A percentile compares a stretch with the other conserved stretches of the same genome.
These are phyloP conservation scores for Rhododendron griersonianum DNA, from an alignment of 148 eudicot species.

Conservation along the genomic window DNA sequence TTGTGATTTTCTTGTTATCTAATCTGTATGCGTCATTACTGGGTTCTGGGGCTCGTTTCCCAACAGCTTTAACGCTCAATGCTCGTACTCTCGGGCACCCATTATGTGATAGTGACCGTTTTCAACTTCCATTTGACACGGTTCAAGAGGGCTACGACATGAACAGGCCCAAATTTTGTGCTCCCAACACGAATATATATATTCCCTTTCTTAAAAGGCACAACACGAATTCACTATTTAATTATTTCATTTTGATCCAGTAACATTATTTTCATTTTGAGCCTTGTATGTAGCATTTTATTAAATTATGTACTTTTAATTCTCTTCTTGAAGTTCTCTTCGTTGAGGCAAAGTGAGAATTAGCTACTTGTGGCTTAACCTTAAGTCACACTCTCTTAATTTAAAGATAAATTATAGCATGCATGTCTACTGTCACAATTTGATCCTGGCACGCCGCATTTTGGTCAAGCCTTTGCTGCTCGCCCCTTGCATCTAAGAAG, in stretches of 20 bases:
- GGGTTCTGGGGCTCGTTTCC: too few species aligned
- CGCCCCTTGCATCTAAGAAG: background rate
- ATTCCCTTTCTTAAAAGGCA: background rate
- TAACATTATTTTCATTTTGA: background rate
- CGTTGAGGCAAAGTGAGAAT: background rate
- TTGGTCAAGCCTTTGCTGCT: background rate
- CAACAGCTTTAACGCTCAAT: too few species aligned
- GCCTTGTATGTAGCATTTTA: background rate
- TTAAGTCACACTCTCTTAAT: background rate
- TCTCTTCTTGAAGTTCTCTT: background rate
- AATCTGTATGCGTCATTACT: too few species aligned
- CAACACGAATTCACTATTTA: background rate
- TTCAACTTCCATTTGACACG: too few species aligned
- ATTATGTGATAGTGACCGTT: too few species aligned
- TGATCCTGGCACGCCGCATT: background rate
- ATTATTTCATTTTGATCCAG: background rate
- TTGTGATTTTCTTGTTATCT: too few species aligned
- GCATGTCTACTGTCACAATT: background rate
- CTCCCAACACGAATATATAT: too few species aligned
- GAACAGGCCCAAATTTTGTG: too few species aligned
- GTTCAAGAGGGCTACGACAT: too few species aligned
- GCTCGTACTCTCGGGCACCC: too few species aligned
- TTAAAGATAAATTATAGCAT: background rate
- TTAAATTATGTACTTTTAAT: too few species aligned
- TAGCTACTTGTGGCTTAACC: background rate